Evolutionary conservation across 1,139 yeast species (phyloP), one percentile per base, ranked within the genome.

Genomic region (Suhomyces panamericanus): DNA sequence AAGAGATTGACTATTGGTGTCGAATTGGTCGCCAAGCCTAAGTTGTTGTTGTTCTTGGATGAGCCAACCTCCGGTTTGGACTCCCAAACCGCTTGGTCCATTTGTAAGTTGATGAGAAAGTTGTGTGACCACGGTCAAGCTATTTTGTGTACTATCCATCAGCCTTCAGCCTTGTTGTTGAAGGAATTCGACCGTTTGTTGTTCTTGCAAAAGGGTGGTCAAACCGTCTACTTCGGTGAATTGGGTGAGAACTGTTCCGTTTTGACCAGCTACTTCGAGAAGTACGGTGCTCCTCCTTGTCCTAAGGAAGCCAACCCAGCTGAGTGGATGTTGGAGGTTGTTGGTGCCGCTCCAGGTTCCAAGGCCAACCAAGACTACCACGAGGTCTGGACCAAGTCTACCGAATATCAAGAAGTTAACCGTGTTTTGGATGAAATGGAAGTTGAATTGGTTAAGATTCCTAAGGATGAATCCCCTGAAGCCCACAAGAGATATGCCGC

Each of bases 171-270:
- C 29, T 54, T 68, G 32, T 63, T 69, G 46, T 57, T 69, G 53
- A 85, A 85, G 60, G 87, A 85, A 56, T 87, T 87, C 60, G 95
- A 87, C 58, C 78, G 95, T 49, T 69, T 69, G 41, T 63, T 69
- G 49, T 68, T 69, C 48, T 62, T 70, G 51, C 73, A 68, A 55
- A 64, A 57, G 50, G 75, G 75, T 49, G 95, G 95, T 46, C 72
- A 77, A 56, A 86, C 93, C 4, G 90, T 85, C 14, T 87, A 87
- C 63, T 87, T 85, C 60, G 95, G 95, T 45, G 89, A 85, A 44
- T 75, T 87, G 55, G 95, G 95, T 44, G 65, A 73, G 46, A 71
- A 73, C 54, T 80, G 85, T 46, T 41, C 57, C 11, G 69, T 79
- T 6, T 63, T 83, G 56, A 65, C 78, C 42, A 56, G 66, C 35